Evolutionary conservation across 495 filamentous ascomycete genomes (phyloP), one percentile per base, ranked within the genome.

Genomic region (Penicillium dipodomyicola): DNA sequence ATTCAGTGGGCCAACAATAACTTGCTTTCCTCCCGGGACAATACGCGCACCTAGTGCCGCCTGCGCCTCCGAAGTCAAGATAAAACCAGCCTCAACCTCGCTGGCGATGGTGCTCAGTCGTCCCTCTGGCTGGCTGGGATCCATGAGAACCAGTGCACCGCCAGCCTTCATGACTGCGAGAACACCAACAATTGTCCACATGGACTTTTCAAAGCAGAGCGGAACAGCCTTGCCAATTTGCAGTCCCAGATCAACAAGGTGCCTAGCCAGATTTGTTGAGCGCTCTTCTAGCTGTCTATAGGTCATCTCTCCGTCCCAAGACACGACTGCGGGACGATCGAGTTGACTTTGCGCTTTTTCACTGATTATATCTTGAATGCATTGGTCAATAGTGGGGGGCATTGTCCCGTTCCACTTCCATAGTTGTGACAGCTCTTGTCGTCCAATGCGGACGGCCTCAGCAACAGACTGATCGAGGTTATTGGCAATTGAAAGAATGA

Each of bases 111-210:
- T 39, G 15, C 49, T 54, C 14, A 77, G 46, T 1, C 79, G 68
- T 35, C 58, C 52, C 9, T 51, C 19, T 0, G 77, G 77, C 52
- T 73, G 60, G 17, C 57, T 52, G 12, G 72, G 65, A 52, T 80
- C 77, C 2, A 82, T 54, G 5, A 69, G 65, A 1, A 78, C 65
- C 49, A 63, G 75, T 7, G 74, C 73, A 14, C 65, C 76, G 12
- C 79, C 79, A 5, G 73, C 73, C 55, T 78, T 77, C 53, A 80
- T 52, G 27, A 80, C 62, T 11, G 62, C 73, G 3, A 81, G 63
- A 50, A 79, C 77, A n/a, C 69, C 66, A 9, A 81, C 69, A 37
- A 74, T 67, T 17, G 69, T 63, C 67, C 71, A 79, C 12, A 50
- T 48, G 0, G 68, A 72, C 63, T 79, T 81, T 43, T 80, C 78